phyloP scores from a whole-genome alignment of 768 basidiomycete genomes.

The Boletus sp. region DNA sequence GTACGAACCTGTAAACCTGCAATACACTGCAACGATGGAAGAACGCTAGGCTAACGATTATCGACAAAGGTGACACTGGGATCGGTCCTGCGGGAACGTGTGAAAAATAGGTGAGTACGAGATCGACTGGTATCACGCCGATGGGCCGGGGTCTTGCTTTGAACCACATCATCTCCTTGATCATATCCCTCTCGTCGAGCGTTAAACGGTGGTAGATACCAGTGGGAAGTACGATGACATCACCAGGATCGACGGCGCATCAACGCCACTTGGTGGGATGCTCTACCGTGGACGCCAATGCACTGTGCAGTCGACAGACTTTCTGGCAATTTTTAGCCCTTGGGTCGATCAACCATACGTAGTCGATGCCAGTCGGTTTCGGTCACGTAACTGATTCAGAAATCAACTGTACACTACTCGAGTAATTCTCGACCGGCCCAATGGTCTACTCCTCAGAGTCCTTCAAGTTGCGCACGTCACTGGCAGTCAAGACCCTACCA shows the following conservation, averaged over 20 bases:
- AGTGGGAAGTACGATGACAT: slow-evolving; percentile 82
- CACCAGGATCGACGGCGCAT: slow-evolving; percentile 69
- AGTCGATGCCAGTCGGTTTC: too few species aligned
- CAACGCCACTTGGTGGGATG: slow-evolving; percentile 75
- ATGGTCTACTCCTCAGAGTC: too few species aligned
- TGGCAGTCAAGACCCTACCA: too few species aligned
- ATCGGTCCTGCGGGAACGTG: background rate
- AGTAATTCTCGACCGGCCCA: too few species aligned
- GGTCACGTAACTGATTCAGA: too few species aligned
- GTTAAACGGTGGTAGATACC: slow-evolving; percentile 97
- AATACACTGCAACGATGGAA: slow-evolving; percentile 51
- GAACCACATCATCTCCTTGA: slow-evolving; percentile 82
- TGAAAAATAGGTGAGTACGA: too few species aligned
- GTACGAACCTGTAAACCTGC: slow-evolving; percentile 53
- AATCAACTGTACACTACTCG: too few species aligned
- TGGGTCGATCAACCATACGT: too few species aligned
- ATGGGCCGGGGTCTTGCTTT: slow-evolving; percentile 50
- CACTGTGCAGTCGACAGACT: too few species aligned
- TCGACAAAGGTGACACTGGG: slow-evolving; percentile 55
- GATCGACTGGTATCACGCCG: too few species aligned
- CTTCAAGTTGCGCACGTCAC: too few species aligned
- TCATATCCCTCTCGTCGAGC: slow-evolving; percentile 70
- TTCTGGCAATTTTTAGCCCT: too few species aligned
- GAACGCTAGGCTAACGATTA: slow-evolving; percentile 54
- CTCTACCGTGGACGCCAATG: slow-evolving; percentile 39